These are phyloP conservation scores for Cymbomonas tetramitiformis DNA, from an alignment of 139 green algal genomes.

Conservation along the genomic window DNA sequence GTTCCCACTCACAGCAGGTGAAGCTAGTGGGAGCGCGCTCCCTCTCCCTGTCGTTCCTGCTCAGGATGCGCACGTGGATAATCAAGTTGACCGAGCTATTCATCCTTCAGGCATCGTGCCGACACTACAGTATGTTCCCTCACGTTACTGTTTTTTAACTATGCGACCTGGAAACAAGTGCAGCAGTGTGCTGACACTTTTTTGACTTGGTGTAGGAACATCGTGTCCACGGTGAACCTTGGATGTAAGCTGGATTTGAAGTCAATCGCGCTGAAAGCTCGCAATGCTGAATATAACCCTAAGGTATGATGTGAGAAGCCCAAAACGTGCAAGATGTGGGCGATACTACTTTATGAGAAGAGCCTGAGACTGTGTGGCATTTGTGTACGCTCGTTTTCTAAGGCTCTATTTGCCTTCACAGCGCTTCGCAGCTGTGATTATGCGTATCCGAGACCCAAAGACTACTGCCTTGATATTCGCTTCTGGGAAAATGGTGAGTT, in stretches of 20 bases:
- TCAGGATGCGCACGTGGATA: too few relatives aligned
- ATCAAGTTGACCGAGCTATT: too few relatives aligned
- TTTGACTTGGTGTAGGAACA: slow-evolving; percentile 27
- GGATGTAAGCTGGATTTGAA: slow-evolving; percentile 86
- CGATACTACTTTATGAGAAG: too few relatives aligned
- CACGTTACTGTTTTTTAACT: background rate
- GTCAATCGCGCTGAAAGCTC: slow-evolving; percentile 80
- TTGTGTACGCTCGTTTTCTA: background rate
- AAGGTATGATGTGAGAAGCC: slow-evolving; percentile 66
- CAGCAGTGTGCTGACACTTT: background rate
- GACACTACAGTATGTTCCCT: slow-evolving; percentile 71
- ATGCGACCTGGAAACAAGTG: background rate
- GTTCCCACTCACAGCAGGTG: too few relatives aligned
- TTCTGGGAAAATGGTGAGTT: slow-evolving; percentile 96
- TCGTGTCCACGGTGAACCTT: slow-evolving; percentile 88
- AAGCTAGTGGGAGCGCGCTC: too few relatives aligned
- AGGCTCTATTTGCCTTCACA: slow-evolving; percentile 26
- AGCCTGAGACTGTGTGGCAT: too few relatives aligned
- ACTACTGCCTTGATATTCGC: slow-evolving; percentile 95
- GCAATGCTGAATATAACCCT: slow-evolving; percentile 98
- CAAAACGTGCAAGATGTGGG: too few relatives aligned
- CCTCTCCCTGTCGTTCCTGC: too few relatives aligned
- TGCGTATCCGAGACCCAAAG: slow-evolving; percentile 94
- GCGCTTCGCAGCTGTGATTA: slow-evolving; percentile 96
- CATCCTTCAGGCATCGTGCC: slow-evolving; percentile 83